Percentiles rank a stretch among this genome's conserved stretches.
Evolutionary conservation across 305 asterid species (phyloP).

Genomic region (Salvia sclarea): DNA sequence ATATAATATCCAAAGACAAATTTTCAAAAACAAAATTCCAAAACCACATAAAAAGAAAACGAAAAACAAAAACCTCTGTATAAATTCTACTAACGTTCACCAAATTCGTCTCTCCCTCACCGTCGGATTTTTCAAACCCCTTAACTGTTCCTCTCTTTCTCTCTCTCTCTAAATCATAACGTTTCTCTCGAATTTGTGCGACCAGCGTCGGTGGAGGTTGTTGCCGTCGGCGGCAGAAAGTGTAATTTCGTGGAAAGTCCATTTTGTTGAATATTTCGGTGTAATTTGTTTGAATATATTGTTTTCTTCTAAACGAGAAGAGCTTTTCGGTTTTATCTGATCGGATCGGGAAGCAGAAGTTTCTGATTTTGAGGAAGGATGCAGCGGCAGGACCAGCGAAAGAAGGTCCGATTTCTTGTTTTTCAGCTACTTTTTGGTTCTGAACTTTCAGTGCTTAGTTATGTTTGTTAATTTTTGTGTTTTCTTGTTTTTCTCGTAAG

Average conservation of each 20-base stretch:
- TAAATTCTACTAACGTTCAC: conserved; percentile 29
- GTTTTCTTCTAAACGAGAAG: not conserved
- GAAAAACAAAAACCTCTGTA: not conserved
- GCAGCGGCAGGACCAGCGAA: conserved; percentile 51
- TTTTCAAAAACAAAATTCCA: not conserved
- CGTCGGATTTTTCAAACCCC: conserved; percentile 30
- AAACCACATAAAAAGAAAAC: conserved; percentile 19
- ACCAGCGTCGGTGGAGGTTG: conserved; percentile 25
- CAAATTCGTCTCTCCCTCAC: conserved; percentile 18
- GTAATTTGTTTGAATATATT: conserved; percentile 1
- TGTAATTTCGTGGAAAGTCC: conserved; percentile 7
- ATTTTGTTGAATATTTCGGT: conserved; percentile 10
- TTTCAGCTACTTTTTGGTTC: not conserved
- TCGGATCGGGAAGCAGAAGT: conserved; percentile 27
- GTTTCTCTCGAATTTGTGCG: not conserved
- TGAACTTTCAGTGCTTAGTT: not conserved
- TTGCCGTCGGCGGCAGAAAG: conserved; percentile 20
- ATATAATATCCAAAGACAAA: not conserved
- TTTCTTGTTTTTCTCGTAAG: not conserved
- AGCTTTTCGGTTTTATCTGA: conserved; percentile 31
- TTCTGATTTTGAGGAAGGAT: conserved; percentile 28
- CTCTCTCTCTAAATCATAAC: not conserved
- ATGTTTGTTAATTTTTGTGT: conserved; percentile 5
- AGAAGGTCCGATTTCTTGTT: conserved; percentile 39
- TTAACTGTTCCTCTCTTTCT: not conserved